Conservation (phyloP, 345 rosid species). For the Melastoma malabathricum region DNA sequence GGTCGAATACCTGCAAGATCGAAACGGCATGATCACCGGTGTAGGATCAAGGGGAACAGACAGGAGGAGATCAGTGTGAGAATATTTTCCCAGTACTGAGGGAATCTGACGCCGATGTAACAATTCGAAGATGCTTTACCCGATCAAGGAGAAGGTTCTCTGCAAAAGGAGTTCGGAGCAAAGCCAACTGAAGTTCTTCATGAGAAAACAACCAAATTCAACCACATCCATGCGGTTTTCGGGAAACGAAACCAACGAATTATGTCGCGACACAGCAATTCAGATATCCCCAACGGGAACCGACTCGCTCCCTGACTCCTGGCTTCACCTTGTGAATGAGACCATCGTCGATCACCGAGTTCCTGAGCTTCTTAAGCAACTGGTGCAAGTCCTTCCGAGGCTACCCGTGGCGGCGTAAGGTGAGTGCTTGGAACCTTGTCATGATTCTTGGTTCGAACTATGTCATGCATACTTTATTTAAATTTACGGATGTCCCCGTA, state of each 20-base stretch:
- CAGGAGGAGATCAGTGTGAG: too few relatives aligned
- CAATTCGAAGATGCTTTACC: conserved; percentile 28
- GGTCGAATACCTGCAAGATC: conserved; percentile 46
- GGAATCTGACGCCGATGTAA: not conserved
- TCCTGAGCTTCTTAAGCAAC: conserved; percentile 55
- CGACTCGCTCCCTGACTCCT: not conserved
- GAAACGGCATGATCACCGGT: not conserved
- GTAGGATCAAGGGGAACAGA: too few relatives aligned
- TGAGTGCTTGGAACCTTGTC: too few relatives aligned
- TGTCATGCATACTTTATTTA: too few relatives aligned
- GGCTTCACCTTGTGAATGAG: conserved; percentile 57
- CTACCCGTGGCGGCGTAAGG: too few relatives aligned
- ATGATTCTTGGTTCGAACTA: too few relatives aligned
- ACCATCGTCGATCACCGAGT: conserved; percentile 52
- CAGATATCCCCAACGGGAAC: not conserved
- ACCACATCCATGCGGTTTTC: not conserved
- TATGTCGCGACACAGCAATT: too few relatives aligned
- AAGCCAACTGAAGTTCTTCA: conserved; percentile 84
- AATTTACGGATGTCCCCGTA: too few relatives aligned
- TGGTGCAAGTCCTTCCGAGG: conserved; percentile 61
- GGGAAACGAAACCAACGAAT: not conserved
- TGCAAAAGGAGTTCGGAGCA: conserved; percentile 40
- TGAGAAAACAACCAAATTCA: conserved; percentile 7
- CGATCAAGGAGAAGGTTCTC: conserved; percentile 80
- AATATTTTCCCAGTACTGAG: too few relatives aligned